A percentile compares a stretch with the other conserved stretches of the same genome.
phyloP scores from a whole-genome alignment of 495 filamentous ascomycete genomes.

The Penicillium silybi region DNA sequence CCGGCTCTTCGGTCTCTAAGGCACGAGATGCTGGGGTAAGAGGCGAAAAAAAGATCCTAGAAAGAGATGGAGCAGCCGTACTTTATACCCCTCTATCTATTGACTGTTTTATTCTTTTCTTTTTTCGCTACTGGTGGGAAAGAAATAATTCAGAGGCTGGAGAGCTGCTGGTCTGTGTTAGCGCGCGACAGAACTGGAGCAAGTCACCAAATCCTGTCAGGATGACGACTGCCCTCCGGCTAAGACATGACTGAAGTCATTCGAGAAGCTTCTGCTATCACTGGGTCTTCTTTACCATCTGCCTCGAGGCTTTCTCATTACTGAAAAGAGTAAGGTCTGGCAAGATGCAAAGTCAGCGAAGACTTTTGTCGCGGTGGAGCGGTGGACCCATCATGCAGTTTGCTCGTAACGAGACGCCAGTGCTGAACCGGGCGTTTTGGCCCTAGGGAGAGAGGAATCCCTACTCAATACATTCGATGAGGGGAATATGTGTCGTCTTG shows the following conservation, averaged over 20 bases:
- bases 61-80: not conserved
- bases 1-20: not conserved
- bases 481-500: not conserved
- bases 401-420: constrained; percentile 7
- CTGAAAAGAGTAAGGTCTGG: not conserved
- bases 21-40: not conserved
- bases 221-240: constrained; percentile 2
- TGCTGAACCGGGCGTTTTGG: not conserved
- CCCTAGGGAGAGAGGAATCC: constrained; percentile 3
- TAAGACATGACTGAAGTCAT: constrained; percentile 3
- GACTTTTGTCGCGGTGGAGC: constrained; percentile 17
- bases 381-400: constrained; percentile 31
- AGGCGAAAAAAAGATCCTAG: not conserved
- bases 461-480: not conserved
- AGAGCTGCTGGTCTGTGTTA: constrained; percentile 36
- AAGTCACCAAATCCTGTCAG: constrained; percentile 11
- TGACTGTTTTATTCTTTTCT: not conserved
- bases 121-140: constrained; percentile 20
- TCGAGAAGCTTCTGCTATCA: constrained; percentile 15
- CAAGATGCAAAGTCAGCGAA: not conserved
- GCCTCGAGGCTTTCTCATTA: constrained; percentile 4
- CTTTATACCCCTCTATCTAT: constrained; percentile 2
- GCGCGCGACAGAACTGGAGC: constrained; percentile 28
- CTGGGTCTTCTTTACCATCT: not conserved
- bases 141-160: constrained; percentile 30